Conservation (phyloP, 1,139 yeast genomes). For the Geotrichum restrictum region DNA sequence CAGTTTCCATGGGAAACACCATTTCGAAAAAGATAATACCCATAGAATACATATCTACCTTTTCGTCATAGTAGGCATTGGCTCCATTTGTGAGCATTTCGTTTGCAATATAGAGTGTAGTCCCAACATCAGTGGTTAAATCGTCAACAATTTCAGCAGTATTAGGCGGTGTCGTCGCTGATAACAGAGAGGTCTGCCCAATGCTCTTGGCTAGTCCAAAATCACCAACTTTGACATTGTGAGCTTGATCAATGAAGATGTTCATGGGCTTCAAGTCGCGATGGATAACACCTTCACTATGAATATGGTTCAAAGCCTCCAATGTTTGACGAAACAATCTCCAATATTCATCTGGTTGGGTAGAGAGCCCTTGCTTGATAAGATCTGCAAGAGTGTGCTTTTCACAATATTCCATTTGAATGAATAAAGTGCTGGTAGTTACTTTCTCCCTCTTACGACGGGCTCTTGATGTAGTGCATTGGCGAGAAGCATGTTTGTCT, state of each 20-base stretch:
- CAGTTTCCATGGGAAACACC: conserved; percentile 77
- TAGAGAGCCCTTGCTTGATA: conserved; percentile 74
- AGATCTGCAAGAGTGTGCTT: conserved; percentile 82
- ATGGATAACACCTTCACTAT: conserved; percentile 90
- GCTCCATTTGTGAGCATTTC: conserved; percentile 57
- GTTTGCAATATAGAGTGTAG: conserved; percentile 85
- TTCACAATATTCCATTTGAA: conserved; percentile 98
- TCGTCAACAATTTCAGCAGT: conserved; percentile 51
- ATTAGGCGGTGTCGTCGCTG: conserved; percentile 25
- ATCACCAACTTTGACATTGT: conserved; percentile 91
- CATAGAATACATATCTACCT: conserved; percentile 91
- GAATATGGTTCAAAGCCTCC: conserved; percentile 89
- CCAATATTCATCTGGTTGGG: conserved; percentile 80
- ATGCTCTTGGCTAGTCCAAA: conserved; percentile 82
- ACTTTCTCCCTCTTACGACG: background rate
- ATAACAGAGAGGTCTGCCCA: conserved; percentile 51
- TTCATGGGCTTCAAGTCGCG: conserved; percentile 94
- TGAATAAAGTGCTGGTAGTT: conserved; percentile 55
- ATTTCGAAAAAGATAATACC: conserved; percentile 95
- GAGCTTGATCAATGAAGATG: conserved; percentile 85
- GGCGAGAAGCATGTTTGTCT: background rate
- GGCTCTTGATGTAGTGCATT: no score
- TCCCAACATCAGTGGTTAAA: conserved; percentile 87
- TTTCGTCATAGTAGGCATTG: conserved; percentile 60
- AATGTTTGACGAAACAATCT: conserved; percentile 78